Percentiles rank a stretch among this genome's conserved stretches.
phyloP scores from a whole-genome alignment of 768 basidiomycete species.

The Galerina sulciceps region DNA sequence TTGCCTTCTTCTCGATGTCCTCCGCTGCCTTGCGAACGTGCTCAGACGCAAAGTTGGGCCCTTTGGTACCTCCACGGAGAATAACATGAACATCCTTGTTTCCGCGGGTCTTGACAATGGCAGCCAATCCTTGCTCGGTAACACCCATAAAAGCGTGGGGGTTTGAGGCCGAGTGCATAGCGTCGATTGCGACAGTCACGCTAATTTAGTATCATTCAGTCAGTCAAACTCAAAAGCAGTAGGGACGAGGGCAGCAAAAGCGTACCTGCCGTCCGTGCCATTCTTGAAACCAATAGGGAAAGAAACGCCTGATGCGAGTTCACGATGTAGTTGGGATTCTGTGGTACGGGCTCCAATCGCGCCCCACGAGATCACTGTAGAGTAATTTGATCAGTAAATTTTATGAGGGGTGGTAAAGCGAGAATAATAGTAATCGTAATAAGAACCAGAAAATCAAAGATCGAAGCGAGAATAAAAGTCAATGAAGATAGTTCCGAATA shows the following conservation, averaged over 20 bases:
- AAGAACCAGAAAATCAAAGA: not conserved
- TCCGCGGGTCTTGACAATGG: constrained; percentile 91
- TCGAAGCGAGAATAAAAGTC: not conserved
- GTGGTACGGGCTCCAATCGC: constrained; percentile 98
- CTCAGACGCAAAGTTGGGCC: constrained; percentile 86
- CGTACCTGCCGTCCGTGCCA: constrained; percentile 90
- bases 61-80: constrained; percentile 88
- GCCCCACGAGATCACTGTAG: constrained; percentile 81
- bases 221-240: not conserved
- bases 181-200: constrained; percentile 92
- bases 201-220: constrained; percentile 28
- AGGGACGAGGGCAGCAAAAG: not conserved
- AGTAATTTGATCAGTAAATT: not conserved
- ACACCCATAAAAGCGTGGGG: constrained; percentile 98
- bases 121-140: constrained; percentile 85
- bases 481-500: not conserved
- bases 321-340: constrained; percentile 96
- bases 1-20: constrained; percentile 66
- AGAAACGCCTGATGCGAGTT: constrained; percentile 93
- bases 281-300: constrained; percentile 99
- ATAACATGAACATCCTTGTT: constrained; percentile 93
- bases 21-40: constrained; percentile 68
- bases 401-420: not conserved
- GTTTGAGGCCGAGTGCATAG: constrained; percentile 90
- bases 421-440: constrained; percentile 1